phyloP scores from a whole-genome alignment of 371 early-diverging fungal genomes.

The Apophysomyces ossiformis region DNA sequence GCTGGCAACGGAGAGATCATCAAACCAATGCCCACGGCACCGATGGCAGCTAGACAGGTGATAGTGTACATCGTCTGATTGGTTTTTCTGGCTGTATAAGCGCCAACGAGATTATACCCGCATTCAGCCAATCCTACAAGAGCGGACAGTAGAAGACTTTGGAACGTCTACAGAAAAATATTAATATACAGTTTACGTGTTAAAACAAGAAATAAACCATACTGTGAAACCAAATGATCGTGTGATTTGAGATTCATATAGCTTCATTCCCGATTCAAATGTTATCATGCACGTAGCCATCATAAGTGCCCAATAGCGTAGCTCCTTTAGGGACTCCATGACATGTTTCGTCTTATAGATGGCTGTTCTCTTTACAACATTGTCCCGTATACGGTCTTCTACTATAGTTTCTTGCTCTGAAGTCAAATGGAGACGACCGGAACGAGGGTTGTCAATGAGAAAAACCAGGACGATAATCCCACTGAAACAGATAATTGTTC shows the following conservation, averaged over 20 bases:
- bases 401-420: slow-evolving; percentile 30
- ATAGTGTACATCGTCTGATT: slow-evolving; percentile 32
- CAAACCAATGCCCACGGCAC: slow-evolving; percentile 34
- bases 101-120: slow-evolving; percentile 28
- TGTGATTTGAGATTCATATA: slow-evolving; percentile 34
- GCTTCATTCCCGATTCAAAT: too few species aligned
- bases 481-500: slow-evolving; percentile 14
- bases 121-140: slow-evolving; percentile 35
- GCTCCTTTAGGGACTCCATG: slow-evolving; percentile 28
- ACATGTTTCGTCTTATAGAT: slow-evolving; percentile 25
- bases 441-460: slow-evolving; percentile 31
- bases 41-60: slow-evolving; percentile 25
- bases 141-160: slow-evolving; percentile 32
- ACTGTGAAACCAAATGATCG: slow-evolving; percentile 42
- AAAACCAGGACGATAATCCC: slow-evolving; percentile 23
- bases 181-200: too few species aligned
- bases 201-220: slow-evolving; percentile 7
- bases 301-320: slow-evolving; percentile 25
- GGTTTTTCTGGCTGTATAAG: slow-evolving; percentile 20
- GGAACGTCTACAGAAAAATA: slow-evolving; percentile 22
- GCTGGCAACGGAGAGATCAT: slow-evolving; percentile 34
- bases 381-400: slow-evolving; percentile 28
- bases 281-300: too few species aligned
- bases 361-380: slow-evolving; percentile 24
- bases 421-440: slow-evolving; percentile 18